phyloP scores from a whole-genome alignment of 768 basidiomycete genomes.

The Inosperma sp. region DNA sequence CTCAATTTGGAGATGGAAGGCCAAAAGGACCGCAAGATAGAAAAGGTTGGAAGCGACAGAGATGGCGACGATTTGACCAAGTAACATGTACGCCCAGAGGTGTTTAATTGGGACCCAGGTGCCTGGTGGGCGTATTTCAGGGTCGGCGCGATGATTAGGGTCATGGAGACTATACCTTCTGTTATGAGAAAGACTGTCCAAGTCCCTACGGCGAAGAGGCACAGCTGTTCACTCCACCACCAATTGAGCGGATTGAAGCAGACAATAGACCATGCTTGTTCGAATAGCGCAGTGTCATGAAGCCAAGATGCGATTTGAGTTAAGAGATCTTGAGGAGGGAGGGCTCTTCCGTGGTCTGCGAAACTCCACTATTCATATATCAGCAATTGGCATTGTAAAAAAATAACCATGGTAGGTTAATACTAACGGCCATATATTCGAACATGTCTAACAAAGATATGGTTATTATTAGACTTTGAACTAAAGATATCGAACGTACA shows the following conservation, averaged over 20 bases:
- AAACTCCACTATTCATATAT: constrained; percentile 60
- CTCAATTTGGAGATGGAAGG: constrained; percentile 24
- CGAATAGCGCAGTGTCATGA: constrained; percentile 49
- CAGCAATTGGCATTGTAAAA: background rate
- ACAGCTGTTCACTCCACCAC: constrained; percentile 71
- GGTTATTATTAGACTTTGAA: background rate
- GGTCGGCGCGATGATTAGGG: background rate
- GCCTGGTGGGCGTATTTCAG: constrained; percentile 21
- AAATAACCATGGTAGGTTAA: background rate
- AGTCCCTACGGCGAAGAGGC: constrained; percentile 52
- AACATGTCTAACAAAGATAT: constrained; percentile 28
- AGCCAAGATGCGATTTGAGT: constrained; percentile 51
- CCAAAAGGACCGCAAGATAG: constrained; percentile 44
- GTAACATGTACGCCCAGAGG: constrained; percentile 65
- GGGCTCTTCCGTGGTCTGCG: constrained; percentile 34
- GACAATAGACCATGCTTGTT: constrained; percentile 49
- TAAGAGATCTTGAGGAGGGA: constrained; percentile 11
- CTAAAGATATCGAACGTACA: constrained; percentile 19
- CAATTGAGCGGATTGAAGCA: constrained; percentile 47
- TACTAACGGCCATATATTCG: constrained; percentile 29
- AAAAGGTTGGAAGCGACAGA: constrained; percentile 63
- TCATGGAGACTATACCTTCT: constrained; percentile 38
- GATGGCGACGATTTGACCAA: constrained; percentile 70
- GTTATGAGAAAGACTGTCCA: constrained; percentile 50
- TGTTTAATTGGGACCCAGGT: constrained; percentile 40